These are phyloP conservation scores for Lablab purpureus DNA, from an alignment of 306 rosid genomes.

Conservation along the genomic window DNA sequence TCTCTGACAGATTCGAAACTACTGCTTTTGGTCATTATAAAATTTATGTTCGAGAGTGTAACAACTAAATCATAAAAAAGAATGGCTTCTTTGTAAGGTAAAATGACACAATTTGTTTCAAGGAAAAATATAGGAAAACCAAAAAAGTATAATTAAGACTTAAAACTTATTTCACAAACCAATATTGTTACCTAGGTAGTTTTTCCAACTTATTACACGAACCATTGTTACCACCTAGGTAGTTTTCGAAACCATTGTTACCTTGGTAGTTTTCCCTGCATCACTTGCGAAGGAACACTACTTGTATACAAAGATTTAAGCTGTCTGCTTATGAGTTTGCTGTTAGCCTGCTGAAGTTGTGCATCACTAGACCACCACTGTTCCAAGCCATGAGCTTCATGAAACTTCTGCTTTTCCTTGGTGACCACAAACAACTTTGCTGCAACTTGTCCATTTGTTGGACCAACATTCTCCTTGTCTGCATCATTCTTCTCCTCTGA, in stretches of 20 bases:
- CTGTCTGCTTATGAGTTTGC: conserved; percentile 88
- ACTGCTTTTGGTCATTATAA: too few species aligned
- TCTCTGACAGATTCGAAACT: too few species aligned
- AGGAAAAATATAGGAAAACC: too few species aligned
- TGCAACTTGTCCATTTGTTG: conserved; percentile 55
- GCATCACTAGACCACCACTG: conserved; percentile 97
- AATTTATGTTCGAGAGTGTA: too few species aligned
- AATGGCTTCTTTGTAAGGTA: too few species aligned
- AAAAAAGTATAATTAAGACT: too few species aligned
- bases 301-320: conserved; percentile 72
- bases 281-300: conserved; percentile 54
- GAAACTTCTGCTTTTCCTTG: conserved; percentile 90
- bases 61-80: too few species aligned
- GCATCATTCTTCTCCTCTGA: conserved; percentile 41
- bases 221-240: conserved; percentile 27
- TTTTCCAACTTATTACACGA: conserved; percentile 34
- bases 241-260: conserved; percentile 44
- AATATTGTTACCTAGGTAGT: too few species aligned
- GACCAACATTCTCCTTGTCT: conserved; percentile 72
- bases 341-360: conserved; percentile 78
- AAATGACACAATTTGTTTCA: too few species aligned
- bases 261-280: conserved; percentile 49
- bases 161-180: too few species aligned
- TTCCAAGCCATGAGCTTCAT: conserved; percentile 93
- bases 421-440: conserved; percentile 85